Evolutionary conservation across 1,284 basidiomycete genomes (phyloP).

Genomic region (Exobasidium cylindrosporum): DNA sequence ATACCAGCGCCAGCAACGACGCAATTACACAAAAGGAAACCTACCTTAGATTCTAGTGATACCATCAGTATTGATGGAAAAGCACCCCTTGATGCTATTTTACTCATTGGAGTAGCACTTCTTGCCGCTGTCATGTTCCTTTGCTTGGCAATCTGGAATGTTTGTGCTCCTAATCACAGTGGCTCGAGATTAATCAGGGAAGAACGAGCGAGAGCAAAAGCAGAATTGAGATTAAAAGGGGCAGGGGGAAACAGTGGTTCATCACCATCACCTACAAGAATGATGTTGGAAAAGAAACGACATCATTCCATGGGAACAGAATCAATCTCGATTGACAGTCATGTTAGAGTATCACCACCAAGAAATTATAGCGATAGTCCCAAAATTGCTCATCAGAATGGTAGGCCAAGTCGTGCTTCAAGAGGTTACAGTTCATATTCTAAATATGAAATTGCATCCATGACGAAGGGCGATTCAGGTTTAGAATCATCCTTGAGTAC

Average conservation of each 20-base stretch:
- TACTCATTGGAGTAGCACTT: neutral
- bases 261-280: neutral
- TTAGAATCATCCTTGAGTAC: neutral
- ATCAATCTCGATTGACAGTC: neutral
- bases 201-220: constrained; percentile 1
- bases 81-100: neutral
- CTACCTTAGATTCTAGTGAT: no score
- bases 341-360: neutral
- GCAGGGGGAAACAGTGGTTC: neutral
- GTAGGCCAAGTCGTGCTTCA: neutral
- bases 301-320: neutral
- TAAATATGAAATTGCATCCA: neutral
- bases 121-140: neutral
- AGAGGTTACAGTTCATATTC: neutral
- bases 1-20: no score
- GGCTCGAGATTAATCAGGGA: neutral
- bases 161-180: neutral
- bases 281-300: neutral
- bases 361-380: neutral
- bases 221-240: neutral
- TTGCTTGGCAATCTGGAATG: neutral
- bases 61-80: constrained; percentile 3
- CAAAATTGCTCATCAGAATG: neutral
- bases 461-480: neutral
- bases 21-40: no score